phyloP scores from a whole-genome alignment of 2,329 filamentous ascomycete genomes.

The Fusarium sp. region DNA sequence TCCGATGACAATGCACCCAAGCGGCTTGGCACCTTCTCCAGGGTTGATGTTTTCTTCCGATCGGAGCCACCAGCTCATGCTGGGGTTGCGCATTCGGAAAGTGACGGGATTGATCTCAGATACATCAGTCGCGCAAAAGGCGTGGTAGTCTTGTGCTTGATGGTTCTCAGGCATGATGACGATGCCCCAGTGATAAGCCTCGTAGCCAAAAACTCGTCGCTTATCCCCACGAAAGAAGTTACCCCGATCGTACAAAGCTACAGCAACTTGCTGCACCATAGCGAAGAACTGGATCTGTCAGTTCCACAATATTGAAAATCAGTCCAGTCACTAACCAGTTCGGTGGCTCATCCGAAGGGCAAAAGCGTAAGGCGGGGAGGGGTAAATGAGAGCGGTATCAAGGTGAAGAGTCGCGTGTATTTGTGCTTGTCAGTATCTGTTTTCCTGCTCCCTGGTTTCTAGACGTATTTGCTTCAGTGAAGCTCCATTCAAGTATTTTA shows the following conservation, averaged over 20 bases:
- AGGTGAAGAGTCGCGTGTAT: too few species aligned
- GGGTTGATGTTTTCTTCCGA: conserved; percentile 32
- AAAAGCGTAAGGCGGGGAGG: background rate
- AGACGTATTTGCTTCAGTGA: too few species aligned
- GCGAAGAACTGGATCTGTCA: background rate
- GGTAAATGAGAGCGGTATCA: background rate
- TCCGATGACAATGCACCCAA: conserved; percentile 49
- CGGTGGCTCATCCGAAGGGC: background rate
- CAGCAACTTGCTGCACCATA: conserved; percentile 38
- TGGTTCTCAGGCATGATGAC: conserved; percentile 39
- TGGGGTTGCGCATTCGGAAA: conserved; percentile 50
- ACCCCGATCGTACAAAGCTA: conserved; percentile 48
- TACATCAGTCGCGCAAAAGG: conserved; percentile 50
- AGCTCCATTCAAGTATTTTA: too few species aligned
- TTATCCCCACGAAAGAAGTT: conserved; percentile 43
- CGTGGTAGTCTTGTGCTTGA: conserved; percentile 19
- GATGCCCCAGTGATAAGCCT: conserved; percentile 52
- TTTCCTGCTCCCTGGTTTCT: too few species aligned
- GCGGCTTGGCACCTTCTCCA: conserved; percentile 39
- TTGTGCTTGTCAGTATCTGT: too few species aligned
- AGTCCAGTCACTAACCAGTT: background rate
- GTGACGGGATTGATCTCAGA: conserved; percentile 48
- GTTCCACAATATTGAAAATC: background rate
- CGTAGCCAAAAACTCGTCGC: conserved; percentile 44
- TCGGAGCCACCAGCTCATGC: conserved; percentile 51